phyloP scores from a whole-genome alignment of 495 filamentous ascomycete species.

The Penicillium nucicola region DNA sequence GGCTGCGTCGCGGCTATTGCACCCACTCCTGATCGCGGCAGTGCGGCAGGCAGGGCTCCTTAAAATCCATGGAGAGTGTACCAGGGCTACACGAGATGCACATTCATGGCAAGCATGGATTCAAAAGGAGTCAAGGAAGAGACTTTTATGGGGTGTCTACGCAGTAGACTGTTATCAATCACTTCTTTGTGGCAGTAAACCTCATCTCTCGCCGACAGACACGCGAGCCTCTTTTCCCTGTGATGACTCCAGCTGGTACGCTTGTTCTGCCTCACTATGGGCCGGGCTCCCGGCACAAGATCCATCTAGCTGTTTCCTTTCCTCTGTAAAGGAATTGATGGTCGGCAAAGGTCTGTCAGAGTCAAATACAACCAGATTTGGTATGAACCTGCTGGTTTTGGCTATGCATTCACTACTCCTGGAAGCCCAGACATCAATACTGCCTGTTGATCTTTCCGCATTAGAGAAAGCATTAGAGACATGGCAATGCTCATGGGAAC shows the following conservation, averaged over 20 bases:
- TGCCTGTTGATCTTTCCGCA: background rate
- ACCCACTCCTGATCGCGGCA: background rate
- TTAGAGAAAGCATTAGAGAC: background rate
- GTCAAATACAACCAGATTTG: background rate
- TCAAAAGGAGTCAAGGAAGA: background rate
- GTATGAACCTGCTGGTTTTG: background rate
- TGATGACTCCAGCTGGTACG: background rate
- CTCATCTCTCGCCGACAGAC: background rate
- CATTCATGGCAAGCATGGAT: background rate
- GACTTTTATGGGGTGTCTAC: background rate
- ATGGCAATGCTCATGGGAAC: background rate
- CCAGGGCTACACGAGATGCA: background rate
- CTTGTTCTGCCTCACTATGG: background rate
- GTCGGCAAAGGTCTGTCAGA: background rate
- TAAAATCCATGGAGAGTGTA: background rate
- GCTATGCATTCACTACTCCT: background rate
- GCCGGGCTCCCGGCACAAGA: background rate
- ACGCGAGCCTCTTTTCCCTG: background rate
- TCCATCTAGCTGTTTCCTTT: background rate
- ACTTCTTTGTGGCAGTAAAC: background rate
- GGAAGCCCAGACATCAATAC: background rate
- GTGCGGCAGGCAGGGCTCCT: background rate
- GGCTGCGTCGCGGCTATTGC: background rate
- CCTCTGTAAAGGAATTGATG: background rate
- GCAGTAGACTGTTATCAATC: background rate